A percentile compares a stretch with the other conserved stretches of the same genome.
Evolutionary conservation across 305 asterid species (phyloP).

Genomic region (Fraxinus dipetala): DNA sequence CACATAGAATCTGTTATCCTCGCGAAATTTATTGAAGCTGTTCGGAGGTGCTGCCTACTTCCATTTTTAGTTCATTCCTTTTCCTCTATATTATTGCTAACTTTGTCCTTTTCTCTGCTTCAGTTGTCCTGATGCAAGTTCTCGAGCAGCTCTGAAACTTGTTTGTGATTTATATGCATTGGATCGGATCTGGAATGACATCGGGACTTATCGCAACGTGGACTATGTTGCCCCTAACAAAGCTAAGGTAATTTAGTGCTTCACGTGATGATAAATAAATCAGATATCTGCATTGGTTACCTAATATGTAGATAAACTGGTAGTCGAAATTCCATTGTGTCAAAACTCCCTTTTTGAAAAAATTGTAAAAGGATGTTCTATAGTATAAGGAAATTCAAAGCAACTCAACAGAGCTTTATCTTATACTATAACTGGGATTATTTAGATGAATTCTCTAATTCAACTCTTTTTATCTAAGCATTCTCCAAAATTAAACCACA

Average conservation of each 20-base stretch:
- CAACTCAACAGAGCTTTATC: background rate
- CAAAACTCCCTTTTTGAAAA: background rate
- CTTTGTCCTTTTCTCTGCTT: slow-evolving; percentile 16
- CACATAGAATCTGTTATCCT: slow-evolving; percentile 86
- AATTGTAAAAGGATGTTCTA: background rate
- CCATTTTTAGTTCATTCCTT: background rate
- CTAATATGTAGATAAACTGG: background rate
- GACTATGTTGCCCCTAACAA: slow-evolving; percentile 97
- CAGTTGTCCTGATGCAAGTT: slow-evolving; percentile 76
- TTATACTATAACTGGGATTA: background rate
- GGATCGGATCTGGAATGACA: slow-evolving; percentile 95
- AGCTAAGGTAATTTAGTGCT: slow-evolving; percentile 63
- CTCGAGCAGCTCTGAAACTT: slow-evolving; percentile 76
- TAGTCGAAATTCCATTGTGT: background rate
- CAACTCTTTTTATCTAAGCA: background rate
- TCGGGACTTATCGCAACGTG: slow-evolving; percentile 94
- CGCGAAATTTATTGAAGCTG: slow-evolving; percentile 79
- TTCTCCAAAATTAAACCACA: background rate
- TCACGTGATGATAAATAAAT: background rate
- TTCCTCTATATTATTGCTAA: background rate
- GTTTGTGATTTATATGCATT: slow-evolving; percentile 83
- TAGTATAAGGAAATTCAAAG: background rate
- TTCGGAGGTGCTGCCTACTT: slow-evolving; percentile 46
- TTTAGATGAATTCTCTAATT: background rate
- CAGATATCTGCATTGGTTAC: background rate